A percentile compares a stretch with the other conserved stretches of the same genome.
phyloP scores from a whole-genome alignment of 2,329 filamentous ascomycete genomes.

The Alternaria postmessia region DNA sequence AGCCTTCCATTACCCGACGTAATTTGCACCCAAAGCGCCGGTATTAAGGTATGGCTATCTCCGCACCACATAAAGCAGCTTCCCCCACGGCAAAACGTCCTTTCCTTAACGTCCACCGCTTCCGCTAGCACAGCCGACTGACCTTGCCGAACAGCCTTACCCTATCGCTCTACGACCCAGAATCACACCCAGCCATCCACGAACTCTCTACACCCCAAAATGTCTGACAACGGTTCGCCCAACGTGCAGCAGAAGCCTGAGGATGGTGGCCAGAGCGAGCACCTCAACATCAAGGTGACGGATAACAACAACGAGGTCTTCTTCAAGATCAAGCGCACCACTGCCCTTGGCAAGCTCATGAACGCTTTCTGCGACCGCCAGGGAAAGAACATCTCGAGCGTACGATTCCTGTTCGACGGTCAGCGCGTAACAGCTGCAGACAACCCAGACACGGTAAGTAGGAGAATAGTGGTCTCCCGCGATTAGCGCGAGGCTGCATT shows the following conservation, averaged over 20 bases:
- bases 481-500: not conserved
- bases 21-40: constrained; percentile 17
- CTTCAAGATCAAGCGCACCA: constrained; percentile 99
- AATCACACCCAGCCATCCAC: constrained; percentile 8
- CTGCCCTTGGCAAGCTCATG: constrained; percentile 97
- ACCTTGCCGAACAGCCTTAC: constrained; percentile 16
- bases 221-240: constrained; percentile 56
- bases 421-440: constrained; percentile 87
- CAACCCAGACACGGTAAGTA: constrained; percentile 87
- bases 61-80: constrained; percentile 31
- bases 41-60: constrained; percentile 27
- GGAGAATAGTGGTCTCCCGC: not conserved
- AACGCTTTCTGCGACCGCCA: constrained; percentile 96
- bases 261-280: constrained; percentile 68
- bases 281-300: constrained; percentile 98
- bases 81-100: constrained; percentile 23
- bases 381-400: constrained; percentile 83
- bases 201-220: constrained; percentile 17
- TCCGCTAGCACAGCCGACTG: constrained; percentile 22
- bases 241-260: constrained; percentile 54
- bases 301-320: constrained; percentile 99
- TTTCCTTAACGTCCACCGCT: constrained; percentile 34
- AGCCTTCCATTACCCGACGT: constrained; percentile 21
- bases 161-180: constrained; percentile 3
- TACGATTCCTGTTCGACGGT: constrained; percentile 97